A percentile compares a stretch with the other conserved stretches of the same genome.
Evolutionary conservation across 139 green algal species (phyloP).

Genomic region (Diplosphaera chodatii): DNA sequence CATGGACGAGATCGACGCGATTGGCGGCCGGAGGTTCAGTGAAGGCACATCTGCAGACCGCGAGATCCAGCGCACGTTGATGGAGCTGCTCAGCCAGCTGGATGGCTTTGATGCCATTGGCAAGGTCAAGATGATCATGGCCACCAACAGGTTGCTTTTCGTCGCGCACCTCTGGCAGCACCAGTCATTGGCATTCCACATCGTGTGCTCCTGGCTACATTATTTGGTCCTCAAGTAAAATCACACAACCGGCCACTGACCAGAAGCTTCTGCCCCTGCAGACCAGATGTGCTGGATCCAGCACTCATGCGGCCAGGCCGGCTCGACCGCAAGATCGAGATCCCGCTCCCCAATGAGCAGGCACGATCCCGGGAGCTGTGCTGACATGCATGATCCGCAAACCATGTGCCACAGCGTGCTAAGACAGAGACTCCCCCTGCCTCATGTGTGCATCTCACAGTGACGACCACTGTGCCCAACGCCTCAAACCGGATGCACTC

Average conservation of each 20-base stretch:
- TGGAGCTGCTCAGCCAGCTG: constrained; percentile 98
- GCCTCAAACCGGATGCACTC: no score
- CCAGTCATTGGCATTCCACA: no score
- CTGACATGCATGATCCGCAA: no score
- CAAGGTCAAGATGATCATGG: constrained; percentile 96
- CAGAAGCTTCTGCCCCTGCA: not conserved
- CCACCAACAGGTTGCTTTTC: constrained; percentile 60
- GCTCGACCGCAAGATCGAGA: constrained; percentile 98
- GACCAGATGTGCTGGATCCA: constrained; percentile 95
- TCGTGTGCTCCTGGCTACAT: no score
- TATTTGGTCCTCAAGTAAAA: no score
- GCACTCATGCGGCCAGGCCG: constrained; percentile 92
- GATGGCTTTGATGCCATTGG: constrained; percentile 97
- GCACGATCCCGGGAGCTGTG: no score
- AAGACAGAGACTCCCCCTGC: no score
- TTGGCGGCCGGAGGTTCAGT: constrained; percentile 91
- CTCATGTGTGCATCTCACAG: no score
- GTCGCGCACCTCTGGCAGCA: no score
- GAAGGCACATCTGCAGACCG: constrained; percentile 95
- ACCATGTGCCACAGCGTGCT: no score
- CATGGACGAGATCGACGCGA: constrained; percentile 99
- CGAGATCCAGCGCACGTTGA: constrained; percentile 99
- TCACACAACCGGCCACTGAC: no score
- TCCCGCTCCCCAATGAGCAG: constrained; percentile 98
- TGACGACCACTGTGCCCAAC: no score